phyloP scores from a whole-genome alignment of 306 rosid genomes.

The Senna siamea region DNA sequence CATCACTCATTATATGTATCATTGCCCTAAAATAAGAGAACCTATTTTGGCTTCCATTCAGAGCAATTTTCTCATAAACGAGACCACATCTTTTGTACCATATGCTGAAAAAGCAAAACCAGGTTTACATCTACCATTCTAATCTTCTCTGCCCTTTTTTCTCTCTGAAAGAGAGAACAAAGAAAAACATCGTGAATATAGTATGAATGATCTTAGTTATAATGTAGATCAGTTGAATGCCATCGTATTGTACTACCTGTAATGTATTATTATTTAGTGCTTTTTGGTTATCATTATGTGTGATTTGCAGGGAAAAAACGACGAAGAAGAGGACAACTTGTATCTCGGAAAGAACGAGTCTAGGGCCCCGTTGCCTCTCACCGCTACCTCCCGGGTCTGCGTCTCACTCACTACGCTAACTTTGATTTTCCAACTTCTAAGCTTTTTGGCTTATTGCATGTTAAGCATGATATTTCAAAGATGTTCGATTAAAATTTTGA shows the following conservation, averaged over 20 bases:
- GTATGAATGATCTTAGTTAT: background rate
- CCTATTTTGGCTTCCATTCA: conserved; percentile 33
- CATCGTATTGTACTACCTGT: background rate
- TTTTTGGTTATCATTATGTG: conserved; percentile 10
- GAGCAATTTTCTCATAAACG: conserved; percentile 14
- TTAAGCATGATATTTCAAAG: no score
- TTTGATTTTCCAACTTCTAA: background rate
- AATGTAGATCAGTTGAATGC: background rate
- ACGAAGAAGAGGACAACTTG: conserved; percentile 33
- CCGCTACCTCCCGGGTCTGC: conserved; percentile 79
- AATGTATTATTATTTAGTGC: background rate
- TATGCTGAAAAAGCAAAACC: conserved; percentile 57
- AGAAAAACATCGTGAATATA: no score
- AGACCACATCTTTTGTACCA: background rate
- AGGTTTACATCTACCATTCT: conserved; percentile 38
- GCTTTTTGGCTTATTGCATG: background rate
- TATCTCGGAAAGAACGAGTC: conserved; percentile 55
- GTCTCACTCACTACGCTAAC: background rate
- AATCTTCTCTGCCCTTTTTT: background rate
- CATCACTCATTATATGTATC: conserved; percentile 21
- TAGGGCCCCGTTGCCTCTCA: conserved; percentile 73
- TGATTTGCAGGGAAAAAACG: conserved; percentile 61
- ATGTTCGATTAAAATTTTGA: no score
- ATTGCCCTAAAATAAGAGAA: conserved; percentile 44
- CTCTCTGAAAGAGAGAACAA: no score